phyloP scores from a whole-genome alignment of 192 early-diverging fungal genomes.

The Coemansia sp. region DNA sequence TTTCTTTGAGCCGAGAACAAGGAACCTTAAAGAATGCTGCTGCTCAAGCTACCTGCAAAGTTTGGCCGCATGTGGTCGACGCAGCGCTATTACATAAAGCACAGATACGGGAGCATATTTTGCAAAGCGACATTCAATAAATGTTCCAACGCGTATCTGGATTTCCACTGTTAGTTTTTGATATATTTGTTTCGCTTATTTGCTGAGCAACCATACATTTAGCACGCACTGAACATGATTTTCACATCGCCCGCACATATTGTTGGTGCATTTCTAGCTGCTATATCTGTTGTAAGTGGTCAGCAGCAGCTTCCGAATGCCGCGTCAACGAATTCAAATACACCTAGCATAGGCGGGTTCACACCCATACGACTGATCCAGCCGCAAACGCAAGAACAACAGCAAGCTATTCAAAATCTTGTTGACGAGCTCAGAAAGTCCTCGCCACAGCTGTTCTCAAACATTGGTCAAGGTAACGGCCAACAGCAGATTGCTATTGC shows the following conservation, averaged over 20 bases:
- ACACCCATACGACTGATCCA: slow-evolving; percentile 52
- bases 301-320: slow-evolving; percentile 2
- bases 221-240: neutral
- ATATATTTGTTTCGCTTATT: neutral
- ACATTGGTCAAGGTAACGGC: slow-evolving; percentile 22
- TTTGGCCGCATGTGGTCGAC: neutral
- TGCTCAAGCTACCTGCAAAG: neutral
- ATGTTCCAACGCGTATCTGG: neutral
- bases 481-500: slow-evolving; percentile 46
- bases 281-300: neutral
- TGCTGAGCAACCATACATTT: neutral
- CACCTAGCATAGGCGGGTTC: slow-evolving; percentile 15
- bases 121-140: neutral
- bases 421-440: slow-evolving; percentile 45
- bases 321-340: neutral
- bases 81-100: neutral
- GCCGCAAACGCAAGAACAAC: slow-evolving; percentile 43
- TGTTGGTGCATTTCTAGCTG: neutral
- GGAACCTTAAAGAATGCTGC: neutral
- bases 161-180: neutral
- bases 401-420: slow-evolving; percentile 45
- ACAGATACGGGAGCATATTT: neutral
- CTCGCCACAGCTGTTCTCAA: slow-evolving; percentile 44
- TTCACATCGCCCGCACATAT: neutral
- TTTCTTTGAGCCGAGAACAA: neutral